phyloP scores from a whole-genome alignment of 2,329 filamentous ascomycete genomes.

The Zasmidium angulare region DNA sequence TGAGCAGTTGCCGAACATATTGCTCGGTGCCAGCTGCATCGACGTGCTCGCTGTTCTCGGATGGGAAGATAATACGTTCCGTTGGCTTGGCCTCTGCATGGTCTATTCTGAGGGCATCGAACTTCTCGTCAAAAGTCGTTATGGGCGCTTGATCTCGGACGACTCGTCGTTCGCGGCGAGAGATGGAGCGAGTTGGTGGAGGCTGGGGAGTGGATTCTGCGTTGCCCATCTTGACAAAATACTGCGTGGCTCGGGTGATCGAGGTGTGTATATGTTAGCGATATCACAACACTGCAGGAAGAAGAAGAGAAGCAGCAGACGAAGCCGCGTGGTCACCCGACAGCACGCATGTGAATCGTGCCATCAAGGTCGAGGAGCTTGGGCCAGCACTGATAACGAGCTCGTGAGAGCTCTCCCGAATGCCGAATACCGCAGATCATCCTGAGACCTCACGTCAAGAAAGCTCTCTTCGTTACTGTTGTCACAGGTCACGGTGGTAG shows the following conservation, averaged over 20 bases:
- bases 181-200: constrained; percentile 9
- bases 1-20: constrained; percentile 34
- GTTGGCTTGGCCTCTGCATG: constrained; percentile 15
- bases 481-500: too few relatives aligned
- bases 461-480: not conserved
- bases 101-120: constrained; percentile 34
- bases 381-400: not conserved
- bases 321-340: constrained; percentile 4
- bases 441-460: not conserved
- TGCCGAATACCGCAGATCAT: not conserved
- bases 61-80: constrained; percentile 20
- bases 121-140: constrained; percentile 35
- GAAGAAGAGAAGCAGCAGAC: not conserved
- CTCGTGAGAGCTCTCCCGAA: not conserved
- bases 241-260: not conserved
- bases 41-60: constrained; percentile 28
- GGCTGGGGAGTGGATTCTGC: constrained; percentile 23
- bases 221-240: constrained; percentile 23
- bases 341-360: not conserved
- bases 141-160: constrained; percentile 16
- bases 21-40: constrained; percentile 31
- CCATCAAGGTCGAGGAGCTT: constrained; percentile 12
- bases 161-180: constrained; percentile 18
- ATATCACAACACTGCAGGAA: not conserved
- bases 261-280: not conserved